Evolutionary conservation across 2,329 filamentous ascomycete species (phyloP), one percentile per base, ranked within the genome.

Genomic region (Biscogniauxia sp.): DNA sequence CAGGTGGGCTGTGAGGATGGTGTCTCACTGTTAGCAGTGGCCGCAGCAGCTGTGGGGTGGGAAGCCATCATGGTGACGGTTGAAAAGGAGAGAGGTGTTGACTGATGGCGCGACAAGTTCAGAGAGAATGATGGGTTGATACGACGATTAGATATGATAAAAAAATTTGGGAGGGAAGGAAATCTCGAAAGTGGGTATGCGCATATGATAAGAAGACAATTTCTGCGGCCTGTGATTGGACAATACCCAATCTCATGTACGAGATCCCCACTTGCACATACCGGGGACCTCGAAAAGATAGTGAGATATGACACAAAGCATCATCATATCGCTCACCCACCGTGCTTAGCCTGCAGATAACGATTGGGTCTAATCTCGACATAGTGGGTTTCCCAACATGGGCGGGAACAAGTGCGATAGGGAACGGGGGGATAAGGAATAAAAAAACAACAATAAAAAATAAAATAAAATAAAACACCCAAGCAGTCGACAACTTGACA

Each of bases 1-100:
- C 95, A 99, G 68, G 93, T 91, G 66, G 94, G 93, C 93, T 98
- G 89, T 80, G 87, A 83, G 59, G 81, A 79, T 80, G 86, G 82
- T 77, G 86, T 77, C 68, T 84, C 77, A 72, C 80, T 75, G 73
- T 81, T 82, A 80, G 80, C 79, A 71, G 78, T 80, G 76, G 83
- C 82, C 65, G 68, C 74, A 67, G 68, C 75, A 69, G 64, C 71
- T 64, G 75, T 75, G 76, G 72, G 70, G 73, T 74, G 72, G 63
- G 69, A 74, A 68, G 72, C 71, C 70, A 72, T 72, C 70, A 73
- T 72, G 56, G 66, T 65, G 70, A 64, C 59, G 49, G 56, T 56
- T 56, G 56, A 66, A 50, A 57, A 58, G 64, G 61, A 61, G 57
- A 61, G 52, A 63, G 28, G 55, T 58, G 63, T 66, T 61, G 62